These are phyloP conservation scores for Aspergillus incahuasiensis DNA, from an alignment of 495 filamentous ascomycete species.

Conservation along the genomic window DNA sequence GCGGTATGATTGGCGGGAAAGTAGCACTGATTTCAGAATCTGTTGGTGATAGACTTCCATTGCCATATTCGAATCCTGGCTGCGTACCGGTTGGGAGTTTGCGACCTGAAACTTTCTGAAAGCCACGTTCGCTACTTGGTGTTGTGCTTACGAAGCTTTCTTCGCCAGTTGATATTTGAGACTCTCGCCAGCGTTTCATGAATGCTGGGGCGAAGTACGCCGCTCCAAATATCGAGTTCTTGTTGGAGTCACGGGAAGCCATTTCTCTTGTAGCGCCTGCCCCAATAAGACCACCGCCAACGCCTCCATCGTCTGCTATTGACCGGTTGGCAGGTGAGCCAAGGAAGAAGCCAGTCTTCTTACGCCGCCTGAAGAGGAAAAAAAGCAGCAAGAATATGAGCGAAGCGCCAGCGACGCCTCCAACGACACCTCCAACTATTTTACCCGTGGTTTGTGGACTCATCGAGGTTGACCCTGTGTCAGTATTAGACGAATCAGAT, in stretches of 20 bases:
- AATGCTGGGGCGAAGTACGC: constrained; percentile 45
- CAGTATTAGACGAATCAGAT: not conserved
- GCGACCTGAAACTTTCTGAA: constrained; percentile 62
- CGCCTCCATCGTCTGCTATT: constrained; percentile 4
- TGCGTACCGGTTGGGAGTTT: constrained; percentile 64
- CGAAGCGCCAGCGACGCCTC: constrained; percentile 57
- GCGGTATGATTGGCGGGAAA: constrained; percentile 21
- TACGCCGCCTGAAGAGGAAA: constrained; percentile 47
- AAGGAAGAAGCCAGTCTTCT: constrained; percentile 18
- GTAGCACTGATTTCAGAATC: constrained; percentile 21
- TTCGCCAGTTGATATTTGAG: constrained; percentile 38
- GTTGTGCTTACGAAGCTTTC: constrained; percentile 35
- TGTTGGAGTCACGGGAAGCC: constrained; percentile 47
- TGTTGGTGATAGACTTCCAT: constrained; percentile 37
- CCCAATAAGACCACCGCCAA: constrained; percentile 5
- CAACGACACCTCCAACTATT: constrained; percentile 63
- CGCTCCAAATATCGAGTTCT: constrained; percentile 54
- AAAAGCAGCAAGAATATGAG: constrained; percentile 50
- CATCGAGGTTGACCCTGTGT: not conserved
- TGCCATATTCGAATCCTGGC: constrained; percentile 63
- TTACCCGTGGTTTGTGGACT: constrained; percentile 24
- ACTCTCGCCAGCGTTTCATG: constrained; percentile 38
- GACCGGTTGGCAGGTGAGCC: constrained; percentile 22
- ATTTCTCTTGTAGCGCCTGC: constrained; percentile 28
- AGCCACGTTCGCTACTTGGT: constrained; percentile 46